phyloP scores from a whole-genome alignment of 495 filamentous ascomycete species.

The Parachaetomium inaequale region DNA sequence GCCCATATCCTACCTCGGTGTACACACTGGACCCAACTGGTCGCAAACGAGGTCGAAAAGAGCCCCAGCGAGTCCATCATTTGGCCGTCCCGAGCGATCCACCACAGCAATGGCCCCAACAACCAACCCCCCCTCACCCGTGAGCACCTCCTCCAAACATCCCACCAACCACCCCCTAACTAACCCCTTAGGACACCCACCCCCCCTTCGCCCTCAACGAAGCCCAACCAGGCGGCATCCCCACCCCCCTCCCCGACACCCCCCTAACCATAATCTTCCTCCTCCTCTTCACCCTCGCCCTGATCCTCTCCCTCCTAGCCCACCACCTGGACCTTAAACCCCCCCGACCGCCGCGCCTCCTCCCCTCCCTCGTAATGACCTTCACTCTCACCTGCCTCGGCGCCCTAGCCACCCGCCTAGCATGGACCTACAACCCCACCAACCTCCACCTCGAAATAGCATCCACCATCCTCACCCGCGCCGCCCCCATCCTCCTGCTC shows the following conservation, averaged over 20 bases:
- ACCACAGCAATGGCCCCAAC: background rate
- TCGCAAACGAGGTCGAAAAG: too few species aligned
- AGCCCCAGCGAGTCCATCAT: too few species aligned
- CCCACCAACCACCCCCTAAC: background rate
- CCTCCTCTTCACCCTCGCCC: too few species aligned
- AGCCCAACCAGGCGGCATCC: background rate
- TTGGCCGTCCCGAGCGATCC: too few species aligned
- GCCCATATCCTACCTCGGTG: too few species aligned
- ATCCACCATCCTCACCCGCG: conserved; percentile 63
- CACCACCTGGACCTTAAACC: background rate
- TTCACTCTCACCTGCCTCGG: conserved; percentile 48
- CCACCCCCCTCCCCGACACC: background rate
- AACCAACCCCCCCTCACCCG: background rate
- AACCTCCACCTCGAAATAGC: conserved; percentile 47
- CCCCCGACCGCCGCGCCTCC: background rate
- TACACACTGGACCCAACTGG: too few species aligned
- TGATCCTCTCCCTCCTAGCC: background rate
- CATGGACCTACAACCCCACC: conserved; percentile 37
- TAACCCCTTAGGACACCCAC: background rate
- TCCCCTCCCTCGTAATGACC: conserved; percentile 5
- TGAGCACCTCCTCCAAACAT: background rate
- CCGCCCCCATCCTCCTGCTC: conserved; percentile 67
- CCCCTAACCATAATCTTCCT: conserved; percentile 5
- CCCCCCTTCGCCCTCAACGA: background rate
- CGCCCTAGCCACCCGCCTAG: conserved; percentile 59